A percentile compares a stretch with the other conserved stretches of the same genome.
Conservation (phyloP, 73 alveolate species). For the Paramecium sexaurelia region DNA sequence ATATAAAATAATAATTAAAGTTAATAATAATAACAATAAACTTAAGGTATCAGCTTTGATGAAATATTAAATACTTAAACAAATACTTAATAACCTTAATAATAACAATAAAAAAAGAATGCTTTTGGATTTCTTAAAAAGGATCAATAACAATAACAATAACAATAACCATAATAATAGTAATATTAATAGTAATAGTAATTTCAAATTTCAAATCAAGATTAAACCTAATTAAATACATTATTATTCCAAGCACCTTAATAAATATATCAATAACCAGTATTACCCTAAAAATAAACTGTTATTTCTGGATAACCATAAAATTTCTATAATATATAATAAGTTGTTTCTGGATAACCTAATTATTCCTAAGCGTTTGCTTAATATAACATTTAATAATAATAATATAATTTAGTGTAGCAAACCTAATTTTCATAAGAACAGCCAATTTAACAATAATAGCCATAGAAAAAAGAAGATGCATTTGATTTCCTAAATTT, state of each 20-base stretch:
- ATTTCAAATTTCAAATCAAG: neutral
- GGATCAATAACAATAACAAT: neutral
- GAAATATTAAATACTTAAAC: neutral
- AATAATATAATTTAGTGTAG: neutral
- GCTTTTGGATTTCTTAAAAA: conserved; percentile 13
- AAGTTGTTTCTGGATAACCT: neutral
- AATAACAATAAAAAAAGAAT: neutral
- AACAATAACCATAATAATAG: neutral
- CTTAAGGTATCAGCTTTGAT: neutral
- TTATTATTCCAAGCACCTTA: neutral
- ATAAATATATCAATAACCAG: neutral
- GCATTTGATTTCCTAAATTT: conserved; percentile 39
- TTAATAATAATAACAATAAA: neutral
- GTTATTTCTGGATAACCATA: neutral
- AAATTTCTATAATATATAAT: neutral
- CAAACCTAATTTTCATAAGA: neutral
- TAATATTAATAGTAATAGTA: neutral
- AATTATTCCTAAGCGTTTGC: neutral
- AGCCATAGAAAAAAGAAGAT: neutral
- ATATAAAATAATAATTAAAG: neutral
- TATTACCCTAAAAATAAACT: neutral
- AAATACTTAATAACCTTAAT: neutral
- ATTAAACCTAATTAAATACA: neutral
- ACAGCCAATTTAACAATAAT: too few relatives aligned
- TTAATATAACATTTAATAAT: neutral